Percentiles rank a stretch among this genome's conserved stretches.
Evolutionary conservation across 352 stramenopile species (phyloP).

Genomic region (Phytophthora hybrid): DNA sequence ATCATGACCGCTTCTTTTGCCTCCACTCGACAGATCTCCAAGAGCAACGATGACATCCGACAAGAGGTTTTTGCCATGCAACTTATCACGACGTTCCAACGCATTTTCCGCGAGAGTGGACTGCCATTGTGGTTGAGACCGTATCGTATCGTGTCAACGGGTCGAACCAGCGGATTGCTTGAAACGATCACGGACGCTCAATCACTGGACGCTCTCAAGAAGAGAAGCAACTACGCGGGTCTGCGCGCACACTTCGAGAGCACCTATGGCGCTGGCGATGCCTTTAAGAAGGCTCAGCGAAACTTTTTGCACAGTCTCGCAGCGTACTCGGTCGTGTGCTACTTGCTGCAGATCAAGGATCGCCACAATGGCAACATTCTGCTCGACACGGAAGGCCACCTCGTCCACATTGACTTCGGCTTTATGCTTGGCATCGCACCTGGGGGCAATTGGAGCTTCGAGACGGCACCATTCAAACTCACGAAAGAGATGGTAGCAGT

Average conservation of each 20-base stretch:
- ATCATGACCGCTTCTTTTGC: not conserved
- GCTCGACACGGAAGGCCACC: constrained; percentile 88
- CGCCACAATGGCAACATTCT: constrained; percentile 98
- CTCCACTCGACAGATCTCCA: constrained; percentile 87
- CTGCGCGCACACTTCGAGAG: constrained; percentile 93
- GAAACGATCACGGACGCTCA: constrained; percentile 96
- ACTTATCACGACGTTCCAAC: constrained; percentile 93
- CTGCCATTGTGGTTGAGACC: constrained; percentile 94
- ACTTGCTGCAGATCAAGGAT: constrained; percentile 94
- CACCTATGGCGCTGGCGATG: constrained; percentile 79
- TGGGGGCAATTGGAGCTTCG: constrained; percentile 93
- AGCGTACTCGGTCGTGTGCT: constrained; percentile 82
- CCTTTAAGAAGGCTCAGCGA: constrained; percentile 61
- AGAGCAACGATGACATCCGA: constrained; percentile 96
- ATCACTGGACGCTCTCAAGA: constrained; percentile 96
- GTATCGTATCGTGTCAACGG: constrained; percentile 96
- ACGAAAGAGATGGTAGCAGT: constrained; percentile 95
- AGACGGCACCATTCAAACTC: constrained; percentile 96
- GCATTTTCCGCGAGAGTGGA: constrained; percentile 92
- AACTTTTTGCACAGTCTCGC: constrained; percentile 76
- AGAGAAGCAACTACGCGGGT: constrained; percentile 83
- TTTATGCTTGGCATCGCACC: constrained; percentile 96
- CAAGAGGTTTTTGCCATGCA: constrained; percentile 98
- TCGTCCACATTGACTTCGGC: constrained; percentile 98
- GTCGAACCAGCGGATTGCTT: constrained; percentile 92